Base-by-base conservation (phyloP, 2,329 filamentous ascomycete species). In the Aspergillus quadrilineatus region DNA sequence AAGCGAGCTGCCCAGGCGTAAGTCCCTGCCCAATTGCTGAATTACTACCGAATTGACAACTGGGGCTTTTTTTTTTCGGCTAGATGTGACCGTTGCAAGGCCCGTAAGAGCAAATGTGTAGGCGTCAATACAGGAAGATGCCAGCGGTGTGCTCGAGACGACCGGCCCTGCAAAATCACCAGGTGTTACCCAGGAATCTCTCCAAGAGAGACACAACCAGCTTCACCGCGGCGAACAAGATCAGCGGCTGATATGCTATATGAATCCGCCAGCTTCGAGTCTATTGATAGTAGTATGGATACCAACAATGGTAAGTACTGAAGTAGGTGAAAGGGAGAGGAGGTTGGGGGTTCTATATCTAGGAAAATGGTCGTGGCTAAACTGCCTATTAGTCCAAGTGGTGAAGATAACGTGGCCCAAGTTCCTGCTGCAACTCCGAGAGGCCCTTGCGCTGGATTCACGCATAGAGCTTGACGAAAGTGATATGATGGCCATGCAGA, bases 71-170 rank as follows among this genome's bases (percentile, higher is more conserved):
- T 22, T 4, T 6, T 28, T 14, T 7, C 32, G 3, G 39, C 3
- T 22, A 68, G 66, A 22, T 75, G 72, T 53, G 64, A 69, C 50
- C 67, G 64, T 17, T 75, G 72, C 54, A 75, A 75, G 54, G 60
- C 64, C 5, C 60, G 72, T 17, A 74, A 75, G 55, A 73, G 69
- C 51, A 71, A 68, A 53, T 74, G 72, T 42, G 66, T 74, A 9
- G 45, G 45, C 32, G 68, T 70, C 56, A 63, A 57, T 0, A 44
- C 62, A 1, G 70, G 67, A 0, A 56, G 56, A 10, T 75, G 69
- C 41, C 60, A 69, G 58, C 59, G 56, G 56, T 62, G 45, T 17
- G 17, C 45, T 22, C 45, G 45, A n/a, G 45, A 47, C 34, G 45
- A 34, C n/a, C 8, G 30, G 8, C 5, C 34, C 9, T 47, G 29